Evolutionary conservation across 202 grass and related monocot species (phyloP).

Genomic region (Musa balbisiana): DNA sequence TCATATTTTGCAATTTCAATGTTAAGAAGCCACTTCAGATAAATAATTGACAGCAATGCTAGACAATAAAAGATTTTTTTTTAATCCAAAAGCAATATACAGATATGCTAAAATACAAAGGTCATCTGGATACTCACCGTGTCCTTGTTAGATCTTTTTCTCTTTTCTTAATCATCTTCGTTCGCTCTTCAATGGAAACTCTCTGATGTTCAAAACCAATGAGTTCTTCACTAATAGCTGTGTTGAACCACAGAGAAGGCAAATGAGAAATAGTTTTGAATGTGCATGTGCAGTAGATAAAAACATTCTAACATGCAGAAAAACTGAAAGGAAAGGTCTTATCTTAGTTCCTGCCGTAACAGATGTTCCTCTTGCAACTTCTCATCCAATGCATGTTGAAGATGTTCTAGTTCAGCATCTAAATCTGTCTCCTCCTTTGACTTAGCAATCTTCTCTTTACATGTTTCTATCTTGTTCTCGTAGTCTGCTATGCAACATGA

Average conservation of each 20-base stretch:
- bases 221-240: constrained; percentile 39
- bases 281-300: not conserved
- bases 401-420: constrained; percentile 40
- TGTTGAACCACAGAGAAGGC: constrained; percentile 31
- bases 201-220: constrained; percentile 41
- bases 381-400: constrained; percentile 47
- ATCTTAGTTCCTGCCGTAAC: constrained; percentile 65
- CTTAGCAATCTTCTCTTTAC: constrained; percentile 42
- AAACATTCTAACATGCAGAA: constrained; percentile 2
- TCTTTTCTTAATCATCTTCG: constrained; percentile 36
- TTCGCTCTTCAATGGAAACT: constrained; percentile 47
- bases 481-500: constrained; percentile 39
- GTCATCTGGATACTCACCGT: constrained; percentile 30
- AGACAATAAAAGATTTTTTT: no score
- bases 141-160: constrained; percentile 45
- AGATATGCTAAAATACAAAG: no score
- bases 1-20: no score
- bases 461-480: constrained; percentile 36
- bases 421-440: constrained; percentile 41
- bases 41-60: no score
- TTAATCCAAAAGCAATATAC: no score
- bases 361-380: constrained; percentile 35
- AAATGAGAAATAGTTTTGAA: constrained; percentile 22
- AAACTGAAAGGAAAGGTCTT: constrained; percentile 33
- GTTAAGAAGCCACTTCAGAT: no score